phyloP scores from a whole-genome alignment of 2,329 filamentous ascomycete species.

The Tolypocladium cylindrosporum region DNA sequence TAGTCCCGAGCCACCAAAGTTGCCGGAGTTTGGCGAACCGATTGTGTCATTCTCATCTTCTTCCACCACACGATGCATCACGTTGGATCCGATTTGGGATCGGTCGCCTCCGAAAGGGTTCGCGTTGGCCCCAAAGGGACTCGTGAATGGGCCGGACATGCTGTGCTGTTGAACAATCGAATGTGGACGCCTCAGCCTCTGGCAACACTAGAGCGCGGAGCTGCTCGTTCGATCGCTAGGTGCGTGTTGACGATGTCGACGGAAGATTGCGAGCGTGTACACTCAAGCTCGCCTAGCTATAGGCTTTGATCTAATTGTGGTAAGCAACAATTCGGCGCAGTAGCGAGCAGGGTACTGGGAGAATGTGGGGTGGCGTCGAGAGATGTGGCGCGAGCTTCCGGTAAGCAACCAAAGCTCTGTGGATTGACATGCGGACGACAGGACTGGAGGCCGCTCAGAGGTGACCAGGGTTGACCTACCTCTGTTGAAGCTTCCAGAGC shows the following conservation, averaged over 20 bases:
- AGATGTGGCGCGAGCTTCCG: not conserved
- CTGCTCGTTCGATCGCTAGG: not conserved
- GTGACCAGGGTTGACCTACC: not conserved
- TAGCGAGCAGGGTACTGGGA: not conserved
- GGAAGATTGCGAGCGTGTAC: not conserved
- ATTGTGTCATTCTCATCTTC: slow-evolving; percentile 73
- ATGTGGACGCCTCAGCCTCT: not conserved
- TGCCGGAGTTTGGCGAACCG: slow-evolving; percentile 41
- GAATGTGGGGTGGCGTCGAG: not conserved
- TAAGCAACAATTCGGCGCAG: not conserved
- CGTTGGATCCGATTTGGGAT: slow-evolving; percentile 24
- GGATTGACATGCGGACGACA: not conserved
- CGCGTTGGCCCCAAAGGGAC: slow-evolving; percentile 54
- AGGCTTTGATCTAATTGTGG: not conserved
- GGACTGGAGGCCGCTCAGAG: no score
- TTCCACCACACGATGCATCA: slow-evolving; percentile 55
- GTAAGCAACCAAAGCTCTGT: not conserved
- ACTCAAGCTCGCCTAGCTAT: not conserved
- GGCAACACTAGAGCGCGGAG: not conserved
- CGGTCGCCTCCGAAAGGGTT: slow-evolving; percentile 59
- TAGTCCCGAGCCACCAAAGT: slow-evolving; percentile 24
- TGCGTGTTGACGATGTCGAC: not conserved
- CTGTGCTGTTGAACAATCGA: slow-evolving; percentile 10
- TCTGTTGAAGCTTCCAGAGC: not conserved
- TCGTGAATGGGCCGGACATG: slow-evolving; percentile 74